Evolutionary conservation across 2,329 filamentous ascomycete genomes (phyloP).

Genomic region (Zelopaecilomyces penicillatus): DNA sequence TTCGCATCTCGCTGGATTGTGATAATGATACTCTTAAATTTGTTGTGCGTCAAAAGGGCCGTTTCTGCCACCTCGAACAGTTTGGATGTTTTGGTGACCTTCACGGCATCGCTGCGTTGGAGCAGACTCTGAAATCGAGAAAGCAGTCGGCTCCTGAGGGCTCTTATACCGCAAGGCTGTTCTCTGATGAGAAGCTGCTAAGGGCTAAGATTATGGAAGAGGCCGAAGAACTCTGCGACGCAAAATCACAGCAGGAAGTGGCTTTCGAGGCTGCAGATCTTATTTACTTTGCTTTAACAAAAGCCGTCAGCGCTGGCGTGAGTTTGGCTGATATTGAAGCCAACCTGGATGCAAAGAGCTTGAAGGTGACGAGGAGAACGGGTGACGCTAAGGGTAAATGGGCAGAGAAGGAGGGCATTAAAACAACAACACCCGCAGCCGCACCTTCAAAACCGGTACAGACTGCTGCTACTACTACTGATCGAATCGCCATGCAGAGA

Average conservation of each 20-base stretch:
- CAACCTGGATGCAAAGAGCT: conserved; percentile 86
- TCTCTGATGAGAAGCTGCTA: conserved; percentile 82
- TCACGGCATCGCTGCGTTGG: conserved; percentile 70
- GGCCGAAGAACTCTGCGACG: conserved; percentile 87
- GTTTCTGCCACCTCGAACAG: conserved; percentile 91
- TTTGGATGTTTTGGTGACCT: conserved; percentile 88
- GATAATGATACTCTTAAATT: conserved; percentile 90
- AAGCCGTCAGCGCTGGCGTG: conserved; percentile 78
- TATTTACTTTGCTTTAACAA: conserved; percentile 90
- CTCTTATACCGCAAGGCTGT: conserved; percentile 89
- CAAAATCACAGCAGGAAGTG: conserved; percentile 70
- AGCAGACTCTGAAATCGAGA: conserved; percentile 76
- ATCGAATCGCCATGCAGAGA: conserved; percentile 73
- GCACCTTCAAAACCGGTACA: conserved; percentile 27
- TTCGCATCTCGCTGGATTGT: conserved; percentile 81
- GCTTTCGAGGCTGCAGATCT: conserved; percentile 93
- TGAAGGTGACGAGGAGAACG: conserved; percentile 88
- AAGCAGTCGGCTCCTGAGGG: conserved; percentile 77
- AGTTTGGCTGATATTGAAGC: conserved; percentile 81
- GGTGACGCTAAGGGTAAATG: conserved; percentile 93
- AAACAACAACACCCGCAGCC: conserved; percentile 24
- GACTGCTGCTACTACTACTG: conserved; percentile 22
- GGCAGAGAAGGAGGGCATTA: conserved; percentile 72
- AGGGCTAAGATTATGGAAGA: conserved; percentile 98
- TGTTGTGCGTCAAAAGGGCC: conserved; percentile 79